Conservation (phyloP, 371 early-diverging fungal genomes). For the Mortierella sp. region DNA sequence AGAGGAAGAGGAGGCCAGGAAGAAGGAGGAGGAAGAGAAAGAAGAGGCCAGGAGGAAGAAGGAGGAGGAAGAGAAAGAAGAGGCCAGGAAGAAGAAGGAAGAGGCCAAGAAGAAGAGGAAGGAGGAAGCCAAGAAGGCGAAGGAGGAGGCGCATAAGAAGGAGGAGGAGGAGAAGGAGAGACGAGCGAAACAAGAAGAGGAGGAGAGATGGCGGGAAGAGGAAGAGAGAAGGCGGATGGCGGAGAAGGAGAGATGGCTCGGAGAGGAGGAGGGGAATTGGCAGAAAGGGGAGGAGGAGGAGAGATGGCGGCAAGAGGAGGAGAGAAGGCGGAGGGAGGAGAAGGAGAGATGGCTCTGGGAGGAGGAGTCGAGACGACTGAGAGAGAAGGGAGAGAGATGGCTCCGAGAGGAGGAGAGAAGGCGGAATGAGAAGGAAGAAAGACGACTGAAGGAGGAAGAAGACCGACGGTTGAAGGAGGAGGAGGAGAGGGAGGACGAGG, state of each 20-base stretch:
- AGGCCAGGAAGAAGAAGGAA: not conserved
- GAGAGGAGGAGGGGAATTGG: not conserved
- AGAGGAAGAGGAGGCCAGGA: not conserved
- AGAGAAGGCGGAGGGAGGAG: not conserved
- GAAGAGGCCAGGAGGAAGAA: no score
- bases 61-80: no score
- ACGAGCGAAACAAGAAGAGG: not conserved
- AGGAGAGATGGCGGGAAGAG: not conserved
- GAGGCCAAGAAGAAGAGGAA: not conserved
- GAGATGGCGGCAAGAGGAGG: not conserved
- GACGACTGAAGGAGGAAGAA: no score
- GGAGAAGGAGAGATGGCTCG: not conserved
- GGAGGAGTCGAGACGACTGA: no score
- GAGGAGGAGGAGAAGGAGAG: not conserved
- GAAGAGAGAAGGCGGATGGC: not conserved
- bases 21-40: not conserved
- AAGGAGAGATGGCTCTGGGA: not conserved
- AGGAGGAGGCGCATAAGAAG: not conserved
- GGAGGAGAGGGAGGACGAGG: not conserved
- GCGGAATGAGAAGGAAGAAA: no score
- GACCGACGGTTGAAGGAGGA: not conserved
- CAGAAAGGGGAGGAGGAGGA: not conserved
- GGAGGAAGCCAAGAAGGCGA: not conserved
- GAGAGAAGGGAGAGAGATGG: not conserved
- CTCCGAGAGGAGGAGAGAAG: no score